Conservation (phyloP, 78 protist species). For the Cavenderia fasciculata region DNA sequence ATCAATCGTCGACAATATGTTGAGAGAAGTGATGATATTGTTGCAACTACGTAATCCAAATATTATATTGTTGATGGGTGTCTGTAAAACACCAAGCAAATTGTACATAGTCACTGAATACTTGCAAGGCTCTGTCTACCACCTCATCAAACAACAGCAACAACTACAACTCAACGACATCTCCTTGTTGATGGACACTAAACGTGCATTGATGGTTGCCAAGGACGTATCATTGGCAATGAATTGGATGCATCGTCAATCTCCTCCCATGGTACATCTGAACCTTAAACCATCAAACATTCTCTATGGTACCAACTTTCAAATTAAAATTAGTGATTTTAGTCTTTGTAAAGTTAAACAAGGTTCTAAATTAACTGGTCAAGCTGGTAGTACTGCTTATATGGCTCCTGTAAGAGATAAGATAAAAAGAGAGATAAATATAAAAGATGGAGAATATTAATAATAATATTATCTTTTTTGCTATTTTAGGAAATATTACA, state of each 20-base stretch:
- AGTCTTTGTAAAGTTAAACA: background rate
- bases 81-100: background rate
- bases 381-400: background rate
- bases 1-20: background rate
- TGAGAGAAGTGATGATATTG: background rate
- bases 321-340: background rate
- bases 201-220: background rate
- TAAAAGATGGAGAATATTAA: too few relatives aligned
- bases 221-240: background rate
- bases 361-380: background rate
- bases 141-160: background rate
- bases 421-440: too few relatives aligned
- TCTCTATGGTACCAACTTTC: background rate
- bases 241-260: background rate
- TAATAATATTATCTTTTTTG: too few relatives aligned
- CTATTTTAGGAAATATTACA: background rate
- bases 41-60: background rate
- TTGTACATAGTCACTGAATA: background rate
- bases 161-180: background rate
- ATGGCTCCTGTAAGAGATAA: too few relatives aligned
- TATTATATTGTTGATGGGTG: constrained; percentile 6
- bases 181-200: background rate
- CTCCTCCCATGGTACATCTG: background rate
- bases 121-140: constrained; percentile 1
- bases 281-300: constrained; percentile 5